Base-by-base conservation (phyloP, 495 filamentous ascomycete species). In the Daldinia loculata region DNA sequence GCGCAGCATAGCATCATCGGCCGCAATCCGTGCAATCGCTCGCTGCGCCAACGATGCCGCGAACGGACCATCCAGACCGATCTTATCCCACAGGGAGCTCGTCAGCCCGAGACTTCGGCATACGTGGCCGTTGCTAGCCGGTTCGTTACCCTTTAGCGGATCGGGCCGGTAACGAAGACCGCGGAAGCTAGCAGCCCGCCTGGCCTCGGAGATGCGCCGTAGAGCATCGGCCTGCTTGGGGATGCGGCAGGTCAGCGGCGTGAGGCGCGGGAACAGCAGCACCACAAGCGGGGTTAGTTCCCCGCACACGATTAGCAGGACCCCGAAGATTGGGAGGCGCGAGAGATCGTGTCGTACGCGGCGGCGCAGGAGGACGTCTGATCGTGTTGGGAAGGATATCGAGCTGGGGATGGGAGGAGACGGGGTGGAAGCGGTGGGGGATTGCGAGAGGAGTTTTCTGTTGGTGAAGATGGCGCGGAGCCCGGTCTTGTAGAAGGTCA, bases 401-500 rank as follows among this genome's bases (percentile, higher is more conserved):
- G 50, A 29, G 24, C n/a, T 15, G 51, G 22, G 53, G 43, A 5
- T 41, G 45, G 50, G 56, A 58, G 36, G 32, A 77, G 78, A 36
- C 74, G 74, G 63, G 15, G 55, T 39, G 24, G 53, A 56, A 30
- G 59, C 38, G 30, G 52, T 57, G 43, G 64, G 59, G 52, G 74
- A 56, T 55, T 65, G 56, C 19, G 51, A 58, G 62, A 90, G 80
- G 52, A 89, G 86, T n/a, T 81, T 80, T 17, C 86, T 83, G 80
- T 93, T 93, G 29, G 71, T 74, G 63, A 80, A 83, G 61, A 97
- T 88, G 60, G 89, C 87, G 70, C 85, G 86, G 27, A 97, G 77
- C 14, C 95, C 95, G 26, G 87, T 86, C 77, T 96, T 97, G 87
- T 97, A 98, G 86, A 98, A 98, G 32, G 80, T 78, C 6, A 89